Conservation (phyloP, 1,139 yeast species). For the Scheffersomyces lignicola region DNA sequence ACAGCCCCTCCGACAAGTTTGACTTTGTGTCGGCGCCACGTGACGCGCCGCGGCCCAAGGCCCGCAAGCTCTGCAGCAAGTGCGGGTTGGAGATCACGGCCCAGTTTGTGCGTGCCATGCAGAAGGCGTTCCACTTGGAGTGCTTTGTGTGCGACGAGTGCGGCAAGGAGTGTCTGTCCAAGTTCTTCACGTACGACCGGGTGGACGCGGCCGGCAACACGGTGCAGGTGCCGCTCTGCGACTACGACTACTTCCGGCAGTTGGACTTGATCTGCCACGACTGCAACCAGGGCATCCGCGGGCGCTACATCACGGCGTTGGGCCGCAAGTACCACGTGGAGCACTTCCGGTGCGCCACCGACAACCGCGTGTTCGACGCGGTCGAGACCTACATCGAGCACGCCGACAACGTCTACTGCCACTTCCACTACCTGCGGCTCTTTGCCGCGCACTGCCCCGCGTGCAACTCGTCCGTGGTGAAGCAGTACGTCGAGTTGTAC, state of each 20-base stretch:
- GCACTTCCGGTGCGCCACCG: constrained; percentile 89
- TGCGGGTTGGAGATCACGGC: constrained; percentile 73
- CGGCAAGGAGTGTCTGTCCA: constrained; percentile 69
- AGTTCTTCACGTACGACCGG: constrained; percentile 62
- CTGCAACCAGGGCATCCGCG: constrained; percentile 84
- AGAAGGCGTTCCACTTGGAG: constrained; percentile 76
- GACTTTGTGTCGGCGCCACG: too few relatives aligned
- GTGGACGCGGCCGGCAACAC: constrained; percentile 32
- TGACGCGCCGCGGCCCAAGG: too few relatives aligned
- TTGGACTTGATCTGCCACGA: constrained; percentile 79
- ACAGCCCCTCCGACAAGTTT: too few relatives aligned
- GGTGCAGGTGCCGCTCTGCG: constrained; percentile 77
- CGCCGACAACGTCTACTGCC: constrained; percentile 80
- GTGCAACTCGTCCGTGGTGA: constrained; percentile 85
- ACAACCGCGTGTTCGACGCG: constrained; percentile 84
- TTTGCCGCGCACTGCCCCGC: constrained; percentile 94
- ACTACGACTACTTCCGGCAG: constrained; percentile 86
- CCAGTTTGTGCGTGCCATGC: constrained; percentile 83
- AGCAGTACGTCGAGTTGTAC: constrained; percentile 90
- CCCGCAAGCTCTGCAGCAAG: constrained; percentile 49
- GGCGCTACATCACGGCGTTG: constrained; percentile 91
- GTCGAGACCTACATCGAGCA: constrained; percentile 94
- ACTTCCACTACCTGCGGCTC: constrained; percentile 81
- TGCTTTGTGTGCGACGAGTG: constrained; percentile 89
- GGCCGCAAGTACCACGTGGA: constrained; percentile 93